A percentile compares a stretch with the other conserved stretches of the same genome.
phyloP scores from a whole-genome alignment of 2,329 filamentous ascomycete species.

The Trichophyton rubrum region DNA sequence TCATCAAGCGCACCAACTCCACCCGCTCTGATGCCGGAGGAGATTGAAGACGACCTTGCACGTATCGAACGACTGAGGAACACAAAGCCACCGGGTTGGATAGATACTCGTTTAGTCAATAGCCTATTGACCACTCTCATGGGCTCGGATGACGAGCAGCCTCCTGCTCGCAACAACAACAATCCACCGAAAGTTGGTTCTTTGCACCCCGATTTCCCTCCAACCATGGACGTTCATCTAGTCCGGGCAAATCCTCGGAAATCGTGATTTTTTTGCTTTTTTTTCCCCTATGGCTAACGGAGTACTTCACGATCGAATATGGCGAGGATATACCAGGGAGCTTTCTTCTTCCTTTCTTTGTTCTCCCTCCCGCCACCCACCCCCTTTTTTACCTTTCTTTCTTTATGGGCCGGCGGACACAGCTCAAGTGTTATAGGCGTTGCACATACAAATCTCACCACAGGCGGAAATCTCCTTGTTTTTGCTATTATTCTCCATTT shows the following conservation, averaged over 20 bases:
- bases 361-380: neutral
- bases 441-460: neutral
- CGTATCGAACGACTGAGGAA: conserved; percentile 29
- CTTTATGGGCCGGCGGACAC: neutral
- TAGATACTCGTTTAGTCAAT: conserved; percentile 32
- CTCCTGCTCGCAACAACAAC: neutral
- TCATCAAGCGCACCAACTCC: conserved; percentile 30
- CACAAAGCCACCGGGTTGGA: conserved; percentile 27
- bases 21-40: conserved; percentile 34
- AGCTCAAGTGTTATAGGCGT: neutral
- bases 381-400: neutral
- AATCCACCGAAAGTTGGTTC: conserved; percentile 22
- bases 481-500: neutral
- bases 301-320: neutral
- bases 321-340: neutral
- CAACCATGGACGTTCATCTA: conserved; percentile 32
- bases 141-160: conserved; percentile 3
- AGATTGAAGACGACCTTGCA: conserved; percentile 35
- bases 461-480: neutral
- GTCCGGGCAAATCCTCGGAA: conserved; percentile 22
- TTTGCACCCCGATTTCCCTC: conserved; percentile 34
- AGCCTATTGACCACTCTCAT: conserved; percentile 25
- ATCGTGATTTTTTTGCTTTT: neutral
- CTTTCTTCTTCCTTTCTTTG: neutral
- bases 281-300: no score